These are phyloP conservation scores for Kwoniella newhampshirensis DNA, from an alignment of 768 basidiomycete species.

Conservation along the genomic window DNA sequence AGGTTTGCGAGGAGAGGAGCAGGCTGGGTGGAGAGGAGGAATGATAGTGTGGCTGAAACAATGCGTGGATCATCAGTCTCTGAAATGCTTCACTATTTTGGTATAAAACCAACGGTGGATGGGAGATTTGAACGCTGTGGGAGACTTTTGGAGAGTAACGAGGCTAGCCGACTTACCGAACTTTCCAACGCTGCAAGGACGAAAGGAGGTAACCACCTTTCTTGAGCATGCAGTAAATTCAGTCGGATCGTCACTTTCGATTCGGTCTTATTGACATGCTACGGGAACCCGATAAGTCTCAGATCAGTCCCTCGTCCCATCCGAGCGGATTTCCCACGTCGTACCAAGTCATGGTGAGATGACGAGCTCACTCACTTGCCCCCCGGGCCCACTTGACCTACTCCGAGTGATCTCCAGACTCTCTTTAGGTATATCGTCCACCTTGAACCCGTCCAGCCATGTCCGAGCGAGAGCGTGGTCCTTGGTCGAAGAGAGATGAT, in stretches of 20 bases:
- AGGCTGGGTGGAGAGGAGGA: conserved; percentile 36
- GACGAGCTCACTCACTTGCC: conserved; percentile 47
- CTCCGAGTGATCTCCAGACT: conserved; percentile 31
- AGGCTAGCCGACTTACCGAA: conserved; percentile 33
- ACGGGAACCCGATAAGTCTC: too few relatives aligned
- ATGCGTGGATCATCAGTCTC: conserved; percentile 2
- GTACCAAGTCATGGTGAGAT: too few relatives aligned
- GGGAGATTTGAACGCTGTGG: background rate
- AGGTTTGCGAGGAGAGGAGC: conserved; percentile 36
- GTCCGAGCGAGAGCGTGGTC: conserved; percentile 25
- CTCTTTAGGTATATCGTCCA: conserved; percentile 41
- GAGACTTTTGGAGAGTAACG: background rate
- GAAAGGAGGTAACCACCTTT: conserved; percentile 45
- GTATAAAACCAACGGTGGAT: background rate
- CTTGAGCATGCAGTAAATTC: conserved; percentile 11
- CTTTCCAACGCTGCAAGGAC: conserved; percentile 27
- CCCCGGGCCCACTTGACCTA: conserved; percentile 48
- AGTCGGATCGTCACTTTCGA: conserved; percentile 48
- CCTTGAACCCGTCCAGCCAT: conserved; percentile 36
- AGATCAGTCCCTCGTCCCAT: too few relatives aligned
- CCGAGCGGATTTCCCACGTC: too few relatives aligned
- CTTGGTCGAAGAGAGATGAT: background rate
- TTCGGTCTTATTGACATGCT: conserved; percentile 54
- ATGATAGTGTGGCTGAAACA: conserved; percentile 43
- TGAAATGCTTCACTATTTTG: background rate